A percentile compares a stretch with the other conserved stretches of the same genome.
Evolutionary conservation across 1,284 basidiomycete species (phyloP).

Genomic region (Megacollybia platyphylla): DNA sequence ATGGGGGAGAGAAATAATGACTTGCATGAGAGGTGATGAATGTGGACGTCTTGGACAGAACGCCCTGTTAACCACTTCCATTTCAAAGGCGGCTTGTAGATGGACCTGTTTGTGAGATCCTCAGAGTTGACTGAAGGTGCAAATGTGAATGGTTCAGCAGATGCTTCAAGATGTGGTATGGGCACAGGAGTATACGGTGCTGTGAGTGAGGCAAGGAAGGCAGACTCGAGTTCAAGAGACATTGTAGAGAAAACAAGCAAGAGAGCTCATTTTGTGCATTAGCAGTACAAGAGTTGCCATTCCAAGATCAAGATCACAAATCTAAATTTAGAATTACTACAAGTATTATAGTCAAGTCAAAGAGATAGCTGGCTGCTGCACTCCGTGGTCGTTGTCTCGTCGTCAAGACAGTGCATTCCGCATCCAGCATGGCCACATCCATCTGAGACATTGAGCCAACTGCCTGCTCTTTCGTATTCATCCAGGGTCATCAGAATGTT

Average conservation of each 20-base stretch:
- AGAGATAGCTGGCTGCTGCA: neutral
- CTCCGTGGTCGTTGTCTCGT: neutral
- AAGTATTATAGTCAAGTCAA: neutral
- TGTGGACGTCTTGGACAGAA: conserved; percentile 5
- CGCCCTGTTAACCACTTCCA: conserved; percentile 7
- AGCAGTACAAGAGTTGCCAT: no score
- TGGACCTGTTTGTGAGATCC: neutral
- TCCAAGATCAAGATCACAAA: no score
- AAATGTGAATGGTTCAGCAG: neutral
- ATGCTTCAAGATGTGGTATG: neutral
- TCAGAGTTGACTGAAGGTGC: neutral
- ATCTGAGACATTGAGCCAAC: conserved; percentile 26
- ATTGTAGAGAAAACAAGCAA: neutral
- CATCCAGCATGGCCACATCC: conserved; percentile 7
- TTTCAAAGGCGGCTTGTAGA: conserved; percentile 6
- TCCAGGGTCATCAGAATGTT: conserved; percentile 22
- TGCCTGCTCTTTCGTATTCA: conserved; percentile 33
- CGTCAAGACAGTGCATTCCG: conserved; percentile 3
- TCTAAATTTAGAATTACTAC: no score
- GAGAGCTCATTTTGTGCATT: neutral
- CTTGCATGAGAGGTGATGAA: conserved; percentile 4
- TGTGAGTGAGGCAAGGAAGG: neutral
- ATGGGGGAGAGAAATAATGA: conserved; percentile 2
- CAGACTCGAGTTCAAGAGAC: neutral
- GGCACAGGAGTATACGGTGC: neutral